Base-by-base conservation (phyloP, 2,329 filamentous ascomycete species). In the Fusarium humuli region DNA sequence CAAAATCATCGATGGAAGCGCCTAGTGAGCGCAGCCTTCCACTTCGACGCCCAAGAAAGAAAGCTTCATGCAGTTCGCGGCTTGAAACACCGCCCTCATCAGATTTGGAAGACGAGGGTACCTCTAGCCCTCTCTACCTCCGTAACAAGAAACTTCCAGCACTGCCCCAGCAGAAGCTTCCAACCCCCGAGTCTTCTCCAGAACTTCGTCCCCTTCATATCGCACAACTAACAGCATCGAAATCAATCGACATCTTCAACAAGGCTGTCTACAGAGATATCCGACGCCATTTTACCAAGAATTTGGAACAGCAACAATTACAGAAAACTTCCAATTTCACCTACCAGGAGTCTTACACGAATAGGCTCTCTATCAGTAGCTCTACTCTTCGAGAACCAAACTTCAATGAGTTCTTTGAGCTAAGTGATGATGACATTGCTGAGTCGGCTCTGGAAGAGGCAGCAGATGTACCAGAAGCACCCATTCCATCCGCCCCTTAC, bases 391-490 rank as follows among this genome's bases (percentile, higher is more conserved):
- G 80, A 47, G 86, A 88, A 70, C 86, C 86, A 8, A 83, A 83
- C 40, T 77, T 88, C 23, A 81, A 82, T 20, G 87, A 89, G 41
- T 88, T 89, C 54, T 79, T 87, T 56, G 80, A 81, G 22, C 79
- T 89, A 8, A 85, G 82, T 60, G 87, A 89, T 63, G 86, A 89
- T 30, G 87, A 89, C 58, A 87, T 89, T 65, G 85, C 86, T 11
- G 87, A 89, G 70, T 77, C 65, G 18, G 66, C 74, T 1, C 73
- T 74, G 4, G 74, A 74, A 14, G 73, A 71, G 27, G 61, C 67
- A 5, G 40, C 59, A 6, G 56, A 71, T 12, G 53, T 55, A 9
- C 57, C 63, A 8, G 54, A 61, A 22, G 44, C 67, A 42, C 49
- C 62, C 18, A 56, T 55, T 13, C 58, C 69, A 46, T 73, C 71